Conservation (phyloP, 768 basidiomycete genomes). For the Serendipita sp. region DNA sequence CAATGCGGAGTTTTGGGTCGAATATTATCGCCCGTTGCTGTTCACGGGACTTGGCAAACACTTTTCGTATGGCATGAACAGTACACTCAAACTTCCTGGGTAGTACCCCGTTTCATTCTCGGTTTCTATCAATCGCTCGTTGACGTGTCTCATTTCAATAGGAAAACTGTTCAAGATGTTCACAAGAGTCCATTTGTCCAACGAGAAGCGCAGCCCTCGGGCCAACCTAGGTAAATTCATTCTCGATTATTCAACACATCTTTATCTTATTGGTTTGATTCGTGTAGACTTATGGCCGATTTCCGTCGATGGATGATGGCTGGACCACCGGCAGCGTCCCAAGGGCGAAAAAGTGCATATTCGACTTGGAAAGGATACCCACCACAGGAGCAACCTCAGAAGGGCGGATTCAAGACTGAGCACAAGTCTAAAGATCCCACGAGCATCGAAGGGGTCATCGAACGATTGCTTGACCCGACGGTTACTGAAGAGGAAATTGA, state of each 20-base stretch:
- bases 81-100: conserved; percentile 72
- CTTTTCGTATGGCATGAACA: conserved; percentile 88
- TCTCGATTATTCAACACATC: background rate
- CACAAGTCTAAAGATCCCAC: conserved; percentile 13
- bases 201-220: conserved; percentile 28
- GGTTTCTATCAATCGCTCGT: too few species aligned
- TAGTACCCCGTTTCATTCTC: conserved; percentile 21
- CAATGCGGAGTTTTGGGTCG: conserved; percentile 58
- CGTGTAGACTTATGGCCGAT: conserved; percentile 53
- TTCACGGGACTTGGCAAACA: conserved; percentile 79
- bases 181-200: conserved; percentile 65
- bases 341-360: conserved; percentile 26
- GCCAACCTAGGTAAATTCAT: conserved; percentile 25
- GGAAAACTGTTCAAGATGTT: conserved; percentile 53
- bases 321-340: conserved; percentile 28
- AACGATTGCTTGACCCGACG: conserved; percentile 40
- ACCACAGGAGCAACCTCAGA: conserved; percentile 23
- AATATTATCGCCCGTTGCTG: conserved; percentile 72
- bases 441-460: conserved; percentile 39
- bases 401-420: conserved; percentile 6
- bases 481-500: conserved; percentile 49
- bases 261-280: background rate
- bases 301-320: conserved; percentile 65
- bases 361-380: conserved; percentile 23
- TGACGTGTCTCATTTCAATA: too few species aligned